Evolutionary conservation across 257 asterid species (phyloP).

Genomic region (Solanum chilense): DNA sequence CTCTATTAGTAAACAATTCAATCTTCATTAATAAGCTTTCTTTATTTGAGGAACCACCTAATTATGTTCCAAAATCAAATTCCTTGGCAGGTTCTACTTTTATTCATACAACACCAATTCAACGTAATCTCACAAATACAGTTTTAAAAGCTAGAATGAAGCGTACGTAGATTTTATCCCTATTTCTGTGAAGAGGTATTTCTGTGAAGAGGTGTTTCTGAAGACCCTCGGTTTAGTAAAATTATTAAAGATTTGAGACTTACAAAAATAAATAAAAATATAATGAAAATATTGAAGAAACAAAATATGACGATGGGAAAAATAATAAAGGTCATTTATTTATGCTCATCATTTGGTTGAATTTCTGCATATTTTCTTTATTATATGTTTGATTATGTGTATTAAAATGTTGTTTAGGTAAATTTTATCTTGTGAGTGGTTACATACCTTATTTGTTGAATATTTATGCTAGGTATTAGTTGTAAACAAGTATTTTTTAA

Average conservation of each 20-base stretch:
- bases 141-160: not conserved
- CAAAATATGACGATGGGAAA: not conserved
- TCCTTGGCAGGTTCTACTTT: not conserved
- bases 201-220: not conserved
- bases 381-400: not conserved
- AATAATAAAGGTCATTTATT: not conserved
- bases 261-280: not conserved
- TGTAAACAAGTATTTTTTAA: not conserved
- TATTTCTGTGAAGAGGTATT: too few relatives aligned
- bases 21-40: not conserved
- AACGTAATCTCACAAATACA: not conserved
- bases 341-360: not conserved
- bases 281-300: not conserved
- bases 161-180: rapidly evolving
- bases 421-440: not conserved
- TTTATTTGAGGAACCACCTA: not conserved
- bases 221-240: not conserved
- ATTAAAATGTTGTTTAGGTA: not conserved
- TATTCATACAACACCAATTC: not conserved
- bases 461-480: too few relatives aligned
- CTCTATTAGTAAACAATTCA: not conserved
- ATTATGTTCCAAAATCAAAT: not conserved
- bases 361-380: not conserved
- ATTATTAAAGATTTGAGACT: not conserved
- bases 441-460: not conserved